Base-by-base conservation (phyloP, 202 grass and related monocot species). In the Cymbopogon flexuosus region DNA sequence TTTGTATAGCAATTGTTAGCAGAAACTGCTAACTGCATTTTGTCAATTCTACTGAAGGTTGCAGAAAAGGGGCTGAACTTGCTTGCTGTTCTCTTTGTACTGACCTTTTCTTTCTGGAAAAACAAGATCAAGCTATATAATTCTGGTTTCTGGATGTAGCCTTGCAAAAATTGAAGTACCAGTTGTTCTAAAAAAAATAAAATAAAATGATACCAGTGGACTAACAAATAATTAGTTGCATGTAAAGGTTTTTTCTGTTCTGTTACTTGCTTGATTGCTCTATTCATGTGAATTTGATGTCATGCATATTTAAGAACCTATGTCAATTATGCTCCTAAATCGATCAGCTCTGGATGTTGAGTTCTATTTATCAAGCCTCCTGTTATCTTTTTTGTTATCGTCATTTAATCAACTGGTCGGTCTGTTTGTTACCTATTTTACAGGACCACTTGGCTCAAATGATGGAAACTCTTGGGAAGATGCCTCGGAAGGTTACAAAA, bases 401-500 rank as follows among this genome's bases (percentile, higher is more conserved):
- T 70, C 35, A 59, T 58, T 62, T 58, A 65, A 65, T 35, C n/a
- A 65, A 35, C 62, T 77, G 10, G 73, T 34, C 10, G 8, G 4
- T 64, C 18, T 68, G 46, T 72, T 72, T 33, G 9, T 56, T 66
- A 15, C 49, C 78, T 27, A 68, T 83, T 79, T 79, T 81, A 35
- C 62, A 97, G 94, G 94, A 97, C 87, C 94, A 97, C 76, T 89
- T 97, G 72, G 91, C 91, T 75, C 78, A 85, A 47, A 97, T 91
- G 91, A 97, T 97, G 91, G 94, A 97, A 83, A 83, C 87, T 36
- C 88, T 97, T 4, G 94, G 94, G 73, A 97, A 94, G 86, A 97
- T 97, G 83, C 89, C 90, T 42, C 83, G 83, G 84, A 92, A 97
- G 89, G 94, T 92, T 18, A 51, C 9, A 66, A 5, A 35, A 71